Evolutionary conservation across 2,329 filamentous ascomycete species (phyloP).

Genomic region (Ascocoryne sarcoides): DNA sequence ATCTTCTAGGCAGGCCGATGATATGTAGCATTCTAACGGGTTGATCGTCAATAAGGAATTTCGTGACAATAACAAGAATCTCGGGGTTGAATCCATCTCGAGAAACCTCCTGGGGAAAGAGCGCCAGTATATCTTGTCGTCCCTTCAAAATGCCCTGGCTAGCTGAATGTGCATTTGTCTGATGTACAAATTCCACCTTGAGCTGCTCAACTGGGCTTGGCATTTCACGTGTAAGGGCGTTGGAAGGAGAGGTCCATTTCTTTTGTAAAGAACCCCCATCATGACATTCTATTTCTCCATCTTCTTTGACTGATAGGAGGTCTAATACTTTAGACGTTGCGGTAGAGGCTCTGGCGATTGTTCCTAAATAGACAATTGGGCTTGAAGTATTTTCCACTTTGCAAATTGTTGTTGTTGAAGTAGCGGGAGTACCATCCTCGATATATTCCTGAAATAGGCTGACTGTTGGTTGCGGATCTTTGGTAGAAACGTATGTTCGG

Average conservation of each 20-base stretch:
- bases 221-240: slow-evolving; percentile 25
- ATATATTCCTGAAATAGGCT: slow-evolving; percentile 51
- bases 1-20: slow-evolving; percentile 23
- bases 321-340: slow-evolving; percentile 21
- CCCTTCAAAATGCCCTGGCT: slow-evolving; percentile 37
- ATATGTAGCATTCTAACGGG: slow-evolving; percentile 23
- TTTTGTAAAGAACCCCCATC: slow-evolving; percentile 45
- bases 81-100: slow-evolving; percentile 40
- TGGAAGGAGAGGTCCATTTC: slow-evolving; percentile 38
- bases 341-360: slow-evolving; percentile 6
- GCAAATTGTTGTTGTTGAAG: slow-evolving; percentile 40
- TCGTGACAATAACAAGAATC: slow-evolving; percentile 39
- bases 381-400: slow-evolving; percentile 32
- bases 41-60: neutral
- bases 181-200: slow-evolving; percentile 26
- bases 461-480: slow-evolving; percentile 39
- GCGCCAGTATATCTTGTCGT: slow-evolving; percentile 41
- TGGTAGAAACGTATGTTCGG: slow-evolving; percentile 53
- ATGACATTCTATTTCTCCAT: slow-evolving; percentile 53
- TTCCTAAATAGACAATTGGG: slow-evolving; percentile 37
- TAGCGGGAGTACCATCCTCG: slow-evolving; percentile 42
- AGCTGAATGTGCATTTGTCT: slow-evolving; percentile 26
- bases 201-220: slow-evolving; percentile 27
- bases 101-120: slow-evolving; percentile 40
- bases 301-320: slow-evolving; percentile 48